Evolutionary conservation across 2,329 filamentous ascomycete species (phyloP).

Genomic region (Elsinoe australis): DNA sequence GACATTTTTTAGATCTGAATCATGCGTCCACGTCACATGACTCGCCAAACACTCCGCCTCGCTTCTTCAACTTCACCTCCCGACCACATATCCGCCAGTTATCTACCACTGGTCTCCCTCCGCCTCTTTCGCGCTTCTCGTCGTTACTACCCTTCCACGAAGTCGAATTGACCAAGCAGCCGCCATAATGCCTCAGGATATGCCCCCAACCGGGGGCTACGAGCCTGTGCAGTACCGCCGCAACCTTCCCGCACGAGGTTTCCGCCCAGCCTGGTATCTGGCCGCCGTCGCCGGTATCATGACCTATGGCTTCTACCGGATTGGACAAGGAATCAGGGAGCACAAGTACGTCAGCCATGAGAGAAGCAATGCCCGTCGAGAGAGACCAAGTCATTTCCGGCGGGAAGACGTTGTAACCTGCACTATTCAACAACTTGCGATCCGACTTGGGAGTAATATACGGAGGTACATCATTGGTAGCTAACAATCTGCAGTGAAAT

Average conservation of each 20-base stretch:
- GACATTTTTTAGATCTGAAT: neutral
- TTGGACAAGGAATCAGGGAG: conserved; percentile 76
- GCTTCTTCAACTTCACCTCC: neutral
- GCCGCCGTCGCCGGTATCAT: conserved; percentile 69
- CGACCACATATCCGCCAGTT: too few species aligned
- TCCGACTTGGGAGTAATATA: neutral
- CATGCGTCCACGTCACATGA: neutral
- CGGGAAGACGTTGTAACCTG: too few species aligned
- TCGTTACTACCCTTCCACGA: too few species aligned
- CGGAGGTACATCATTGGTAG: neutral
- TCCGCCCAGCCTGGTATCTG: conserved; percentile 74
- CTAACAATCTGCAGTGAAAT: conserved; percentile 59
- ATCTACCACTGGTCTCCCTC: too few species aligned
- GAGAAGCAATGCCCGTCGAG: too few species aligned
- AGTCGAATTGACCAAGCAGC: too few species aligned
- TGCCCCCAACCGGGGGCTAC: conserved; percentile 93
- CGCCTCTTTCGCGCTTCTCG: too few species aligned
- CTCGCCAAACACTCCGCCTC: neutral
- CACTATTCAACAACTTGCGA: too few species aligned
- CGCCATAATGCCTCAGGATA: conserved; percentile 84
- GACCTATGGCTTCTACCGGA: conserved; percentile 84
- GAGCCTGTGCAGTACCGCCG: conserved; percentile 96
- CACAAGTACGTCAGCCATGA: conserved; percentile 61
- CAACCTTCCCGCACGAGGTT: conserved; percentile 85
- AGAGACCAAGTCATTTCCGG: too few species aligned